These are phyloP conservation scores for Dunaliella salina DNA, from an alignment of 163 green algal species.

Conservation along the genomic window DNA sequence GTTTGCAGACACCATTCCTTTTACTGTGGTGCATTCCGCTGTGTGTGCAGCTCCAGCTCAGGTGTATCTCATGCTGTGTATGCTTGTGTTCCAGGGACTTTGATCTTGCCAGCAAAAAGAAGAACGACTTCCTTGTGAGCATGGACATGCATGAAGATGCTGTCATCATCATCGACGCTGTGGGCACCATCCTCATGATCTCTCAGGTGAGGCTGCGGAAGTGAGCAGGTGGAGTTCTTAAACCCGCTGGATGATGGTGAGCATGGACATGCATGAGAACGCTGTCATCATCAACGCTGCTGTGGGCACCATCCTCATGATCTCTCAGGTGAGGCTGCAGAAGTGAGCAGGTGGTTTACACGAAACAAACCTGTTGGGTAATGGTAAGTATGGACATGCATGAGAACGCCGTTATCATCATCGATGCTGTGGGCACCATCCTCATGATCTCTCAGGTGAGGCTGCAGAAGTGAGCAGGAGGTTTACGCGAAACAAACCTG, in stretches of 20 bases:
- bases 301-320: slow-evolving; percentile 46
- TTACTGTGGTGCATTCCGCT: no score
- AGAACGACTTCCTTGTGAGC: slow-evolving; percentile 27
- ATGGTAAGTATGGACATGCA: slow-evolving; percentile 34
- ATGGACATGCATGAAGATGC: slow-evolving; percentile 41
- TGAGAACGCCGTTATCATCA: slow-evolving; percentile 41
- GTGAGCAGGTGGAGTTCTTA: neutral
- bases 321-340: slow-evolving; percentile 25
- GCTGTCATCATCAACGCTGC: slow-evolving; percentile 43
- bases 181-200: slow-evolving; percentile 49
- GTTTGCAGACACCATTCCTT: no score
- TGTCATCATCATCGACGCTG: slow-evolving; percentile 42
- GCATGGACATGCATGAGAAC: slow-evolving; percentile 38
- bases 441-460: slow-evolving; percentile 42
- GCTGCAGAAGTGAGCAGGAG: neutral
- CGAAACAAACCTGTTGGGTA: neutral
- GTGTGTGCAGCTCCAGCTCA: no score
- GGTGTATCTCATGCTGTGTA: no score
- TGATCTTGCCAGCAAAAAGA: slow-evolving; percentile 21
- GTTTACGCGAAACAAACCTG: no score
- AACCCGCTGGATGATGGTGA: neutral
- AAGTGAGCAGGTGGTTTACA: neutral
- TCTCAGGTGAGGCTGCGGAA: slow-evolving; percentile 21
- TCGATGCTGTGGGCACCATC: slow-evolving; percentile 45
- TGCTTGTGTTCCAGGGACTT: slow-evolving; percentile 10